A percentile compares a stretch with the other conserved stretches of the same genome.
These are phyloP conservation scores for Wilcoxina mikolae DNA, from an alignment of 495 filamentous ascomycete genomes.

Conservation along the genomic window DNA sequence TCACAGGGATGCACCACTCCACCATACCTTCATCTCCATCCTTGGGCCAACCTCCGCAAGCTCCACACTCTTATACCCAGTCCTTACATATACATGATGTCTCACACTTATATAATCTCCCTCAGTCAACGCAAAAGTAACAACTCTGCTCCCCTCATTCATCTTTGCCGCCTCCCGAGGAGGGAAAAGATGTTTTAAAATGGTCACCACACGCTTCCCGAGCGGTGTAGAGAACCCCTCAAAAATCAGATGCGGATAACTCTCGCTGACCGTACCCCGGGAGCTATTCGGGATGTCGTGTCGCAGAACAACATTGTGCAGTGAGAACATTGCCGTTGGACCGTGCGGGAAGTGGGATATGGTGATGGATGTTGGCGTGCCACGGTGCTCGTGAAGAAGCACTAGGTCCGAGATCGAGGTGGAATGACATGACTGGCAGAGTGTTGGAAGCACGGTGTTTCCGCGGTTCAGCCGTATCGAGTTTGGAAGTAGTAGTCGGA, in stretches of 20 bases:
- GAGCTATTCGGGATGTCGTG: constrained; percentile 82
- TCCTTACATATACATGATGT: constrained; percentile 71
- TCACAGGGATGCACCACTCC: too few relatives aligned
- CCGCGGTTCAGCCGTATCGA: constrained; percentile 82
- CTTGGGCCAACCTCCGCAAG: constrained; percentile 87
- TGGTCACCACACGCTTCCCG: constrained; percentile 73
- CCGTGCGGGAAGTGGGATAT: constrained; percentile 86
- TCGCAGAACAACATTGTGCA: constrained; percentile 89
- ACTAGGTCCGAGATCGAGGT: constrained; percentile 71
- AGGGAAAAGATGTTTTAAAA: constrained; percentile 89
- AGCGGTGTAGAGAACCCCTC: constrained; percentile 72
- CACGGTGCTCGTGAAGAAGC: constrained; percentile 84
- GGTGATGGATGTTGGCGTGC: constrained; percentile 80
- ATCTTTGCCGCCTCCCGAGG: constrained; percentile 56
- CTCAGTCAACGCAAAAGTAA: constrained; percentile 90
- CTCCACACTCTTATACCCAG: constrained; percentile 75
- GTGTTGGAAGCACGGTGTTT: constrained; percentile 69
- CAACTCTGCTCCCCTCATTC: constrained; percentile 74
- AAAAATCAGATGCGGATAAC: constrained; percentile 88
- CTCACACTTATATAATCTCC: constrained; percentile 71
- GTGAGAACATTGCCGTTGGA: constrained; percentile 74
- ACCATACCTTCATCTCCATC: constrained; percentile 68
- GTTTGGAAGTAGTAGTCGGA: constrained; percentile 79
- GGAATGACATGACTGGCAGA: constrained; percentile 64
- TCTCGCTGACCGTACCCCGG: constrained; percentile 81